Base-by-base conservation (phyloP, 768 basidiomycete species). In the Amanita brunnescens region DNA sequence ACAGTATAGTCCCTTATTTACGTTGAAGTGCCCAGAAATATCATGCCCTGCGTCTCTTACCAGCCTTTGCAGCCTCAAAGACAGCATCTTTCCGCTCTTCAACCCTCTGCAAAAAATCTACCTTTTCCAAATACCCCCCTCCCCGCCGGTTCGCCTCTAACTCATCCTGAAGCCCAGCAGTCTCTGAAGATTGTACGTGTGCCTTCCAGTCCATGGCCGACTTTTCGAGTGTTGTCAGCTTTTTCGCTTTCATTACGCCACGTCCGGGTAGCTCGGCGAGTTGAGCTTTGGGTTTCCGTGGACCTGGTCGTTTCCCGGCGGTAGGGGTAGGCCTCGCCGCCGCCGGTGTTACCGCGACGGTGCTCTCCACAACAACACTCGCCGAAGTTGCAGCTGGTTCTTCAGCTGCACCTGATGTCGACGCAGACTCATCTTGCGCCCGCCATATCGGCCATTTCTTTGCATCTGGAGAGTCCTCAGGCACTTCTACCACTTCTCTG, bases 181-280 rank as follows among this genome's bases (percentile, higher is more conserved):
- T 59, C 21, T 64, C 59, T 46, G 75, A 66, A 0, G 73, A 54
- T 16, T 73, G 64, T 12, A 89, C 65, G 57, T 91, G 88, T 0
- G 78, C 65, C 24, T 75, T 74, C 91, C 91, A 93, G 61, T 93
- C 91, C 78, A 93, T 80, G 10, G 85, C 80, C 0, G 87, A 89
- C 63, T 91, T 92, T 55, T 91, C 88, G 12, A 93, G 72, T 21
- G 88, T 91, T 20, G 85, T 81, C 6, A 93, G 72, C 65, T 87
- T 91, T 63, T 85, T 88, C 1, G 81, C 70, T 59, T 83, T 88
- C 0, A 71, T 54, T 2, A 41, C 20, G 13, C 33, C 21, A 6
- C 70, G 55, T 10, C 69, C 68, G 0, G 85, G 85, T 29, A 85
- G 63, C 12, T 76, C 65, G 0, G 77, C 72, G 6, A 90, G 71